phyloP scores from a whole-genome alignment of 768 basidiomycete species.

The Termitomyces sp. region DNA sequence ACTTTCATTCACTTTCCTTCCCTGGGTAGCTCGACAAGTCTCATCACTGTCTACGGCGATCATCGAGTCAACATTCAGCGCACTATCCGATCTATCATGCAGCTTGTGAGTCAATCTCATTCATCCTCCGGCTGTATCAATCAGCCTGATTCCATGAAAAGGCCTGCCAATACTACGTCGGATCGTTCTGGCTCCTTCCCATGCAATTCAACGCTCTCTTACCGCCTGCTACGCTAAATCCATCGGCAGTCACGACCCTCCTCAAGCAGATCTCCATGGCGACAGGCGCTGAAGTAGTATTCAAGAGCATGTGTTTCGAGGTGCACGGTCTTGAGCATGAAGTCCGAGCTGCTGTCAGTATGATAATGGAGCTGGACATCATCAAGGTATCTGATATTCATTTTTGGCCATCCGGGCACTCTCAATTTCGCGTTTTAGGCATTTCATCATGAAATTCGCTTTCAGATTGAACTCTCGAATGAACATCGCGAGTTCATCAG shows the following conservation, averaged over 20 bases:
- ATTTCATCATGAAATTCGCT: slow-evolving; percentile 96
- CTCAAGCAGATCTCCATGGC: slow-evolving; percentile 82
- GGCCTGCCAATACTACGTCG: slow-evolving; percentile 94
- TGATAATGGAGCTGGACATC: slow-evolving; percentile 87
- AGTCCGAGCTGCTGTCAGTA: slow-evolving; percentile 77
- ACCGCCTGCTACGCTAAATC: slow-evolving; percentile 76
- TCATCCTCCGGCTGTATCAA: neutral
- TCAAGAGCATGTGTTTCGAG: slow-evolving; percentile 97
- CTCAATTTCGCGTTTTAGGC: slow-evolving; percentile 38
- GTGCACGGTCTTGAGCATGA: slow-evolving; percentile 92
- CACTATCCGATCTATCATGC: slow-evolving; percentile 92
- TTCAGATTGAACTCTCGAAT: slow-evolving; percentile 96
- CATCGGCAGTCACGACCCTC: slow-evolving; percentile 76
- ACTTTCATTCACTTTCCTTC: slow-evolving; percentile 93
- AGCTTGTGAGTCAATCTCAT: slow-evolving; percentile 57
- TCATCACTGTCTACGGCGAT: slow-evolving; percentile 93
- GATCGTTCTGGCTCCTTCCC: slow-evolving; percentile 96
- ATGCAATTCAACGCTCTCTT: slow-evolving; percentile 90
- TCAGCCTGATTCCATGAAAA: slow-evolving; percentile 21
- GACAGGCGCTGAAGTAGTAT: slow-evolving; percentile 91
- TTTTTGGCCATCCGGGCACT: neutral
- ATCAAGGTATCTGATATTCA: slow-evolving; percentile 59
- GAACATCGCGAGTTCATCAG: slow-evolving; percentile 98
- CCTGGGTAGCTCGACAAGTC: slow-evolving; percentile 86
- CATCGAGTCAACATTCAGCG: slow-evolving; percentile 91